phyloP scores from a whole-genome alignment of 2,329 filamentous ascomycete species.

The Colletotrichum karsti region DNA sequence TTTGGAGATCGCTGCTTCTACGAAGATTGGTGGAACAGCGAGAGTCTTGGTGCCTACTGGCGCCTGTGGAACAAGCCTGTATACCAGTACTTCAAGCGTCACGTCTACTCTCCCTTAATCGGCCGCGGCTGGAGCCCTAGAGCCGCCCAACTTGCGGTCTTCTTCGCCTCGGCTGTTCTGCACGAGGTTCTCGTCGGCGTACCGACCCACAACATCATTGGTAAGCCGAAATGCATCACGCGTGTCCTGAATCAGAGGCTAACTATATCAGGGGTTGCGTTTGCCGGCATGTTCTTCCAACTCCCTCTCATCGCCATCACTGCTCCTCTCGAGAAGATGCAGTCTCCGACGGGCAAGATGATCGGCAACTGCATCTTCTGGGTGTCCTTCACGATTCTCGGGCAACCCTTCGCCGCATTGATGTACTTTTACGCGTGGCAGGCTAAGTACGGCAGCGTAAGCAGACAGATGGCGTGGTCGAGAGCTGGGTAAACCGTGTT shows the following conservation, averaged over 20 bases:
- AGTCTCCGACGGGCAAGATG: constrained; percentile 77
- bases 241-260: neutral
- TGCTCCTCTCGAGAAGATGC: constrained; percentile 79
- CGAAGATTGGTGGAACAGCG: constrained; percentile 97
- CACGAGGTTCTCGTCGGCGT: constrained; percentile 94
- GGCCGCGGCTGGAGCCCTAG: constrained; percentile 81
- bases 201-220: constrained; percentile 92
- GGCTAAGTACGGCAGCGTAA: constrained; percentile 92
- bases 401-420: constrained; percentile 90
- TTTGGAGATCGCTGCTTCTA: constrained; percentile 97
- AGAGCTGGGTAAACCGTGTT: neutral
- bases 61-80: constrained; percentile 98
- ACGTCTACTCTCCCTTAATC: constrained; percentile 89
- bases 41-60: constrained; percentile 89
- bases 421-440: constrained; percentile 99
- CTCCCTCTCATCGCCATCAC: constrained; percentile 88
- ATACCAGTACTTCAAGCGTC: constrained; percentile 94
- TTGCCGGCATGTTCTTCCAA: constrained; percentile 92
- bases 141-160: constrained; percentile 81
- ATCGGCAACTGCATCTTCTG: constrained; percentile 96
- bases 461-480: constrained; percentile 43
- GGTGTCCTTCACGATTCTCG: constrained; percentile 94
- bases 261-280: constrained; percentile 77
- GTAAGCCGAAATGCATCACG: constrained; percentile 51
- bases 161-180: constrained; percentile 85